These are phyloP conservation scores for Zostera marina DNA, from an alignment of 116 monocot species.

Conservation along the genomic window DNA sequence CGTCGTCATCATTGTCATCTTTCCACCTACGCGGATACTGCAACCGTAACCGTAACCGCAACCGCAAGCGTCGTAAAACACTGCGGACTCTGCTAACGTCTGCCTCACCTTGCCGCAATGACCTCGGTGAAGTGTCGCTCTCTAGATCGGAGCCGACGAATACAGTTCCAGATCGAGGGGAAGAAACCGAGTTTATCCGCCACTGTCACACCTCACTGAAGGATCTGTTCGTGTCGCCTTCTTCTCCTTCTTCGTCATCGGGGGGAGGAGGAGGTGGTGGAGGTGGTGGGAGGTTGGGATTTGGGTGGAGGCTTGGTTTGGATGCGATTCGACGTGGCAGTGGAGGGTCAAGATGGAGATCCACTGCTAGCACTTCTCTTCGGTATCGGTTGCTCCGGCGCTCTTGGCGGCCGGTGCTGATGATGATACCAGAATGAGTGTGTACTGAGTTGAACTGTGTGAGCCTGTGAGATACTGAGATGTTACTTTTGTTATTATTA, in stretches of 20 bases:
- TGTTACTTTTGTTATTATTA: no score
- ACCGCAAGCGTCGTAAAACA: background rate
- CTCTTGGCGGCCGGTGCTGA: slow-evolving; percentile 23
- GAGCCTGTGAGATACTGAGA: no score
- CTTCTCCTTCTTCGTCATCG: slow-evolving; percentile 5
- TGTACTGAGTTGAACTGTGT: background rate
- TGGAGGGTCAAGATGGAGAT: slow-evolving; percentile 1
- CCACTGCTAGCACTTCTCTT: slow-evolving; percentile 6
- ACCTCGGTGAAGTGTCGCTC: background rate
- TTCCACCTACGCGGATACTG: slow-evolving; percentile 10
- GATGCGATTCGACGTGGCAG: background rate
- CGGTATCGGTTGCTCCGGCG: slow-evolving; percentile 20
- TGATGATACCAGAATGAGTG: slow-evolving; percentile 21
- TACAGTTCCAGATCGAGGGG: background rate
- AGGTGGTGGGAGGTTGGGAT: slow-evolving; percentile 1
- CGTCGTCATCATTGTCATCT: no score
- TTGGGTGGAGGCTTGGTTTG: background rate
- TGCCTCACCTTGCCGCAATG: background rate
- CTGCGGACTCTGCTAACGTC: background rate
- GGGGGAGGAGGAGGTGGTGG: background rate
- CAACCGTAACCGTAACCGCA: slow-evolving; percentile 4
- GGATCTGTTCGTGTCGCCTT: slow-evolving; percentile 19
- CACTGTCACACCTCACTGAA: slow-evolving; percentile 17
- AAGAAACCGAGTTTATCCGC: slow-evolving; percentile 5
- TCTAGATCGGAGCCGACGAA: background rate